Base-by-base conservation (phyloP, 164 flowering plant genomes). In the Tetracentron sinense region DNA sequence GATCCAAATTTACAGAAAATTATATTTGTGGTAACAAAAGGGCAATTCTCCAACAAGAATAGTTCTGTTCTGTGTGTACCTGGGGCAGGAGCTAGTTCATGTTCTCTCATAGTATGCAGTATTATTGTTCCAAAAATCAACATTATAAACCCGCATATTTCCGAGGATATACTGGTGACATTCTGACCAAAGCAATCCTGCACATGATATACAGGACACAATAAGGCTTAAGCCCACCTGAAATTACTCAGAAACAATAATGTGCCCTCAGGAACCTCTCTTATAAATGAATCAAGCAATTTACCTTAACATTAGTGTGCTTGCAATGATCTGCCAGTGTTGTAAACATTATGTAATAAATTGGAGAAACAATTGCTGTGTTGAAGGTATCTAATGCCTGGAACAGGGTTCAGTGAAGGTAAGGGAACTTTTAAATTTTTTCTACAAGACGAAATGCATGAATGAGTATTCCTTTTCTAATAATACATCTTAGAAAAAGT, bases 251-350 rank as follows among this genome's bases (percentile, higher is more conserved):
- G 31, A 44, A 23, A 52, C 12, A 22, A 17, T 17, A 17, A 19
- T 47, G n/a, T 26, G n/a, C 33, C 42, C 11, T 38, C 14, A 38
- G 27, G 8, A 35, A 8, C 47, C 20, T 46, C 31, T 21, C 7
- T 42, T 3, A 10, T 28, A 16, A 26, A 22, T 12, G 30, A 53
- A 49, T 27, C 16, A 67, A 52, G 58, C 21, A 19, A 21, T 19
- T 47, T 78, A 88, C 98, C 97, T 93, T 93, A 88, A 93, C 97
- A 93, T 90, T 56, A 93, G 90, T 46, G 83, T 92, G 68, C 92
- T 90, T 8, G 98, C 98, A 68, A 77, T 63, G 42, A 93, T 93
- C 3, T n/a, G 98, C 88, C 61, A 93, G 78, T 61, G 98, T 88
- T 20, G 98, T 88, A 72, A 93, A 93, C 92, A 90, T 88, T 21